Percentiles rank a stretch among this genome's conserved stretches.
These are phyloP conservation scores for Pyrenula aspistea DNA, from an alignment of 495 filamentous ascomycete genomes.

Conservation along the genomic window DNA sequence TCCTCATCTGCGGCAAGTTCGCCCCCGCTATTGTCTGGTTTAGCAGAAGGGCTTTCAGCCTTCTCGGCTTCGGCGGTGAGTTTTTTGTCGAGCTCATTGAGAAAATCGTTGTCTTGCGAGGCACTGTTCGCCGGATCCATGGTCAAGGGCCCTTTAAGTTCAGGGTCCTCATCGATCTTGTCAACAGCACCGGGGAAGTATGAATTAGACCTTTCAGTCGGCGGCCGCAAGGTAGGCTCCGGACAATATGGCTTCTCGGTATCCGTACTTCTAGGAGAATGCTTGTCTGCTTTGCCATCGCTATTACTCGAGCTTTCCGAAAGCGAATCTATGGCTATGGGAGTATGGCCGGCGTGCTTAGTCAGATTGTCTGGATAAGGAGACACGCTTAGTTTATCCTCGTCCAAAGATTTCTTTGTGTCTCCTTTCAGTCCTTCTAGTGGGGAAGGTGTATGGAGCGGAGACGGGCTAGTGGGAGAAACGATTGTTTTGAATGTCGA, in stretches of 20 bases:
- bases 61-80: conserved; percentile 28
- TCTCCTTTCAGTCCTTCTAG: not conserved
- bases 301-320: conserved; percentile 16
- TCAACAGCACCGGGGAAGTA: conserved; percentile 20
- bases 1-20: conserved; percentile 24
- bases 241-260: conserved; percentile 22
- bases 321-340: conserved; percentile 23
- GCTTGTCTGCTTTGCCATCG: conserved; percentile 5
- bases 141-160: conserved; percentile 31
- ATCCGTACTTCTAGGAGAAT: not conserved
- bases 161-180: conserved; percentile 25
- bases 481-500: conserved; percentile 30
- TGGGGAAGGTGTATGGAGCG: conserved; percentile 9
- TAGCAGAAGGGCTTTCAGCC: conserved; percentile 11
- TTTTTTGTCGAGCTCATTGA: conserved; percentile 29
- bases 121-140: conserved; percentile 23
- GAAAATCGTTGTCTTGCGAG: conserved; percentile 27
- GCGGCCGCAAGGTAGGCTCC: conserved; percentile 18
- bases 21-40: conserved; percentile 13
- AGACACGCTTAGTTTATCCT: not conserved
- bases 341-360: conserved; percentile 33
- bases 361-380: conserved; percentile 20
- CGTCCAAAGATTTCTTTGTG: not conserved
- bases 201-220: conserved; percentile 25
- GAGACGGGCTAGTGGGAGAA: conserved; percentile 29